Conservation (phyloP, 306 rosid genomes). For the Prunus mongolica region DNA sequence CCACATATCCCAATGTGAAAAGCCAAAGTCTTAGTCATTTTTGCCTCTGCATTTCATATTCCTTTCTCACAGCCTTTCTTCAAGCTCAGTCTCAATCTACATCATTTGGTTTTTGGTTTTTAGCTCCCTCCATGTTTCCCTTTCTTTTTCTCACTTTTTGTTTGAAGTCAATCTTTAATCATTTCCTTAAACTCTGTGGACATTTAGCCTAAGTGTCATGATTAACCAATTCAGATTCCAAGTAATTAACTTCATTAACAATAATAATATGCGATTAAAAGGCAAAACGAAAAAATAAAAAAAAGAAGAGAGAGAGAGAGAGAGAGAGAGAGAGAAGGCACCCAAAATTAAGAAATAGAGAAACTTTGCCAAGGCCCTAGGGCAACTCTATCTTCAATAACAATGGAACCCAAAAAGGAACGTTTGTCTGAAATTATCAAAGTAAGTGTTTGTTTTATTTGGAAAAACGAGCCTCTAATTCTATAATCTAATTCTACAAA, state of each 20-base stretch:
- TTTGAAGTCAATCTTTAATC: background rate
- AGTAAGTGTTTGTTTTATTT: slow-evolving; percentile 15
- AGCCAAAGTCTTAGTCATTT: slow-evolving; percentile 38
- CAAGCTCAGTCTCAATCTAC: slow-evolving; percentile 26
- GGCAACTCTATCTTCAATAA: background rate
- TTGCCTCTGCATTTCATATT: slow-evolving; percentile 32
- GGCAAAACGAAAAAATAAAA: background rate
- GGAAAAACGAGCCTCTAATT: background rate
- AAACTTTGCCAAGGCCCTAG: background rate
- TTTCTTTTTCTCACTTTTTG: background rate
- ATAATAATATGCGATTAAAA: background rate
- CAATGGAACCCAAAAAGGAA: slow-evolving; percentile 1
- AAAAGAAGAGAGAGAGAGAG: background rate
- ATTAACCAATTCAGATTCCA: background rate
- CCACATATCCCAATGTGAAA: slow-evolving; percentile 52
- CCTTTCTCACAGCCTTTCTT: slow-evolving; percentile 7
- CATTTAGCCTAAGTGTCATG: background rate
- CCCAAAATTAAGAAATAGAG: background rate
- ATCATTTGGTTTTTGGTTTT: slow-evolving; percentile 10
- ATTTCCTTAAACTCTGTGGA: slow-evolving; percentile 4
- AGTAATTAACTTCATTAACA: background rate
- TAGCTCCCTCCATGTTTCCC: background rate
- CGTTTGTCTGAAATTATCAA: slow-evolving; percentile 9
- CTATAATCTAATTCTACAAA: background rate
- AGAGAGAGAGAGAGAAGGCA: background rate